A percentile compares a stretch with the other conserved stretches of the same genome.
Evolutionary conservation across 352 stramenopile genomes (phyloP).

Genomic region (Pythium brassicae): DNA sequence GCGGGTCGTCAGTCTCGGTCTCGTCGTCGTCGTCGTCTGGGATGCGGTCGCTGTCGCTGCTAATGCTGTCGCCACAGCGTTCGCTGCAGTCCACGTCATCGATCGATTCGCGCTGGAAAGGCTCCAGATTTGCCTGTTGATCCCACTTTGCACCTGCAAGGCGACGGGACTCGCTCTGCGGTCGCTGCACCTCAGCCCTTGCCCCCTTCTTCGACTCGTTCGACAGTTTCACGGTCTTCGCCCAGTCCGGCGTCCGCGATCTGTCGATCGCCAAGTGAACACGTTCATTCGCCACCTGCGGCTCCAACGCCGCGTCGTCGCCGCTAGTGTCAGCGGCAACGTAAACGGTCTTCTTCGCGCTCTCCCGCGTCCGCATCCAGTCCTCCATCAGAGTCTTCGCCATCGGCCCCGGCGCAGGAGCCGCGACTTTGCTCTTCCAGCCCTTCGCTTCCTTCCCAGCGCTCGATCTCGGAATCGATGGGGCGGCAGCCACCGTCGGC

Average conservation of each 20-base stretch:
- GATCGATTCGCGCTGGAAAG: neutral
- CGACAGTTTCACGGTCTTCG: slow-evolving; percentile 25
- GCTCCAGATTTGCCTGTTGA: slow-evolving; percentile 3
- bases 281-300: neutral
- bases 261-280: slow-evolving; percentile 34
- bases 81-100: neutral
- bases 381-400: slow-evolving; percentile 56
- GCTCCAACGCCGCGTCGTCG: neutral
- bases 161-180: slow-evolving; percentile 1
- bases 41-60: neutral
- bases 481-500: neutral
- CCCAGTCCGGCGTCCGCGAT: slow-evolving; percentile 59
- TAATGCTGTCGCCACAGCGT: neutral
- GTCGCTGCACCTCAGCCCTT: slow-evolving; percentile 7
- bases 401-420: slow-evolving; percentile 44
- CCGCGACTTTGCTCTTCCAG: slow-evolving; percentile 47
- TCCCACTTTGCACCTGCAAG: slow-evolving; percentile 16
- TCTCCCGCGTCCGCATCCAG: slow-evolving; percentile 68
- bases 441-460: slow-evolving; percentile 17
- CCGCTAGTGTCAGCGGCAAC: slow-evolving; percentile 13
- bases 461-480: slow-evolving; percentile 6
- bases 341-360: slow-evolving; percentile 40
- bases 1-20: slow-evolving; percentile 1
- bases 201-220: slow-evolving; percentile 7
- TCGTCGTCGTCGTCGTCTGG: slow-evolving; percentile 6